Base-by-base conservation (phyloP, 768 basidiomycete species). In the Phaeotremella skinneri region DNA sequence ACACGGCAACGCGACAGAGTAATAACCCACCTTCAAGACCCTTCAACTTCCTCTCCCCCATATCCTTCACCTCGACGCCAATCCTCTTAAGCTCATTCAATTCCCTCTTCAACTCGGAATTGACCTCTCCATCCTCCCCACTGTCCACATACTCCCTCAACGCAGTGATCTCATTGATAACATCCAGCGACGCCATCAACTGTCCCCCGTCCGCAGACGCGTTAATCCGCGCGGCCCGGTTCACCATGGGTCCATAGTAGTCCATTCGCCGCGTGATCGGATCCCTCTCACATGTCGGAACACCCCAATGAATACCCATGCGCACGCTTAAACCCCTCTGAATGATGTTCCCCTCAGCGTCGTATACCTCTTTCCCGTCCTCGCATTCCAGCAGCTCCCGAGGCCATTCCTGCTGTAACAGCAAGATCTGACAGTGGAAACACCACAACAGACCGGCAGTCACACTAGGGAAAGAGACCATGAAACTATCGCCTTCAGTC, bases 401-500 rank as follows among this genome's bases (percentile, higher is more conserved):
- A 1, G 96, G 96, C 96, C 96, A 99, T 13, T 84, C 78, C 59
- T 88, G 86, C 29, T 86, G 80, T 25, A 98, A 80, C 11, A 99
- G 81, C 68, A 88, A 84, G 27, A 85, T 79, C 75, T 98, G 96
- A 17, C 92, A 88, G 29, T 84, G 85, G 69, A 96, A 80, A 65
- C 87, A 87, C 89, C 91, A 99, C 82, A 91, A 86, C 17, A 97
- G 78, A 0, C 91, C 96, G 0, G 88, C 83, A 1, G 91, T 81
- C 13, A 91, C 84, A 1, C 86, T 89, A 2, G 90, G 89, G 83
- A 99, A 99, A 21, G 94, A 91, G 53, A 92, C 92, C 89, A 99
- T 93, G 81, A 99, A 99, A 0, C 94, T 86, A 70, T 98, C 96
- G 27, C 96, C 96, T 85, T 99, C 96, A 11, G 96, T 99, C 79